A percentile compares a stretch with the other conserved stretches of the same genome.
phyloP scores from a whole-genome alignment of 495 filamentous ascomycete species.

The Tirmania nivea region DNA sequence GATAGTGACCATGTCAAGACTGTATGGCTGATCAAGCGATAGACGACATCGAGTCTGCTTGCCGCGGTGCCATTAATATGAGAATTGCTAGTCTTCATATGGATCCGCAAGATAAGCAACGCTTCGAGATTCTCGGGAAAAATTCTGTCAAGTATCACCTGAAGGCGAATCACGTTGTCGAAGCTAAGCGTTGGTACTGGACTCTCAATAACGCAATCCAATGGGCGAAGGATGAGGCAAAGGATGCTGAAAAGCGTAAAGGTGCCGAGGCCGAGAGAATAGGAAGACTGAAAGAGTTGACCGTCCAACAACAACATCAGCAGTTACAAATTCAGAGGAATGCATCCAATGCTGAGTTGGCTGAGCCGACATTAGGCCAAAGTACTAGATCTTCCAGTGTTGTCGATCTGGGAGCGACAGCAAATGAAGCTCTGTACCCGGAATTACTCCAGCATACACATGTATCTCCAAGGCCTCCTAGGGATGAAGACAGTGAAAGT shows the following conservation, averaged over 20 bases:
- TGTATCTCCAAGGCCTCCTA: neutral
- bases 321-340: constrained; percentile 2
- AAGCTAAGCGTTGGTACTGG: constrained; percentile 93
- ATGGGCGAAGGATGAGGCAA: constrained; percentile 91
- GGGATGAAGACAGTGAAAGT: neutral
- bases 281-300: constrained; percentile 32
- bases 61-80: neutral
- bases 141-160: constrained; percentile 97
- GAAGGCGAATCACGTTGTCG: constrained; percentile 87
- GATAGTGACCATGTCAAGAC: too few relatives aligned
- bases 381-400: neutral
- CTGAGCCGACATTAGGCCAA: constrained; percentile 4
- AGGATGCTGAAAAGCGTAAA: constrained; percentile 58
- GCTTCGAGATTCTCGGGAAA: constrained; percentile 92
- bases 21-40: too few relatives aligned
- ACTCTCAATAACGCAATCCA: constrained; percentile 96
- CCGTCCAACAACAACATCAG: constrained; percentile 7
- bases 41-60: neutral
- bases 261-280: constrained; percentile 52
- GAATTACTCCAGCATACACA: neutral
- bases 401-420: neutral
- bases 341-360: constrained; percentile 3
- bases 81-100: constrained; percentile 50
- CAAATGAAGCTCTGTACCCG: too few relatives aligned
- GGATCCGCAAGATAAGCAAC: constrained; percentile 89